Conservation (phyloP, 73 alveolate genomes). For the Tetrahymena malaccensis region DNA sequence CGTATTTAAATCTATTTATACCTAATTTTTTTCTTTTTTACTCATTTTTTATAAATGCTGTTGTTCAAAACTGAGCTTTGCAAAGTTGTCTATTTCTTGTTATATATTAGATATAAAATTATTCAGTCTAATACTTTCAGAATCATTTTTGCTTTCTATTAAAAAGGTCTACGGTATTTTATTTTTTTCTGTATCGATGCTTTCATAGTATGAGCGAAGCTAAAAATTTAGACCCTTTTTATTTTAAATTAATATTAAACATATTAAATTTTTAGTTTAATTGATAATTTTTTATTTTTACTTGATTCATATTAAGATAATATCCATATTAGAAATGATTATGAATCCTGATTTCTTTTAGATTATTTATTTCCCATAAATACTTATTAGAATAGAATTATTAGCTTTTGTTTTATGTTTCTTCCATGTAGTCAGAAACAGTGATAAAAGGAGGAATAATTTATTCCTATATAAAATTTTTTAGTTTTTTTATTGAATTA, state of each 20-base stretch:
- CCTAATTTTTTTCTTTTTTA: neutral
- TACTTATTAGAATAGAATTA: neutral
- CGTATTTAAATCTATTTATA: neutral
- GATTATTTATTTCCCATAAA: neutral
- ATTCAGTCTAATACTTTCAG: neutral
- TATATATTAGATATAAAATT: neutral
- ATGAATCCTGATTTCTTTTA: neutral
- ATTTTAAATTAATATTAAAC: neutral
- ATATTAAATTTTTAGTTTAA: neutral
- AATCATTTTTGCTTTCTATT: neutral
- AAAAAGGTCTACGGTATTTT: neutral
- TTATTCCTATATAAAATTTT: neutral
- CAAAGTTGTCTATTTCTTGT: neutral
- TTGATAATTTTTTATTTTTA: neutral
- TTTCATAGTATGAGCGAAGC: neutral
- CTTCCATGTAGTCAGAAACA: neutral
- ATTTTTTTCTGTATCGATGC: neutral
- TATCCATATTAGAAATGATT: neutral
- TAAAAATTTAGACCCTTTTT: neutral
- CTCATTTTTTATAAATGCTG: neutral
- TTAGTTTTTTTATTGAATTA: neutral
- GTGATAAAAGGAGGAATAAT: neutral
- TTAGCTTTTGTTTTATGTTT: neutral
- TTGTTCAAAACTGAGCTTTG: neutral
- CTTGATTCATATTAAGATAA: neutral